Evolutionary conservation across 768 basidiomycete genomes (phyloP), one percentile per base, ranked within the genome.

Genomic region (Roridomyces roridus): DNA sequence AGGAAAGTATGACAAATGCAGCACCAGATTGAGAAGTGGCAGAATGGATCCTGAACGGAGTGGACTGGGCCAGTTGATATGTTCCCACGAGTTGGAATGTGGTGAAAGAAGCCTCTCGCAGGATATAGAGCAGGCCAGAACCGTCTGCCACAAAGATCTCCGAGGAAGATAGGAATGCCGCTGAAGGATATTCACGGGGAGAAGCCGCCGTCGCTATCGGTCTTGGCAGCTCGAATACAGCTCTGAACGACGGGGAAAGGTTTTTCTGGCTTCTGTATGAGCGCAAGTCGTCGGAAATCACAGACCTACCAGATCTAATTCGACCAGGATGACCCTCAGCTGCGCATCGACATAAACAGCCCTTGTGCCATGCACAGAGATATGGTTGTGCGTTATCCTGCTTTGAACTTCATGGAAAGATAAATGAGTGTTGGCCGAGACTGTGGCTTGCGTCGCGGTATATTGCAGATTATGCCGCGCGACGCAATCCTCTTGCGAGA

Each of bases 381-480:
- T 80, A 67, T 95, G 93, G 63, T 95, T 94, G 70, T 94, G 90
- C 15, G 87, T 82, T 56, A 95, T 91, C 45, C 93, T 80, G 65
- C 88, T 91, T 68, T 91, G 88, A 51, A 94, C 88, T 64, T 94
- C 93, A 55, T 91, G 82, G 64, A 93, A 90, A 2, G 87, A 85
- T 20, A 94, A 77, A 8, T 85, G 84, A 0, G 81, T 74, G 53
- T 77, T 80, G 8, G 84, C 83, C 4, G 89, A 86, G 10, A 81
- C 72, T 35, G 87, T 84, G 8, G 83, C 77, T 70, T 89, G 88
- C 7, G 83, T 81, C 0, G 83, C 77, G 77, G 82, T 63, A 76
- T 82, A 67, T 64, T 81, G 68, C 57, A 92, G 80, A 9, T 70
- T 69, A 68, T 80, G 82, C 23, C 82, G 78, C 18, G 72, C 70